phyloP scores from a whole-genome alignment of 495 filamentous ascomycete genomes.

The Penicillium ucsense region DNA sequence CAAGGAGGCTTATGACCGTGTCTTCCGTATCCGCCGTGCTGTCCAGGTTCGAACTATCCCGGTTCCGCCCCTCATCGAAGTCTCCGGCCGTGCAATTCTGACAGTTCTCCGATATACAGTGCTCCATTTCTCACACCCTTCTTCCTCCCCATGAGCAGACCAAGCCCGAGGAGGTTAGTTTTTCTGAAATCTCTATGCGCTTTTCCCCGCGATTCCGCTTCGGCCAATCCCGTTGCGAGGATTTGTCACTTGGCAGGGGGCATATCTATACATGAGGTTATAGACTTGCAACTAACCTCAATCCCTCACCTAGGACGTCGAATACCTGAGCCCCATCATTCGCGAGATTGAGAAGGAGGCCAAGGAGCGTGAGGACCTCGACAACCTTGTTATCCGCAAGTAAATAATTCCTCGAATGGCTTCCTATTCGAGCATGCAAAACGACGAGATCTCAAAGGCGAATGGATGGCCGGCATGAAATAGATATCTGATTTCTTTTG shows the following conservation, averaged over 20 bases:
- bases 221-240: constrained; percentile 34
- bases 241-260: constrained; percentile 28
- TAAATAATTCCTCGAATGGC: constrained; percentile 13
- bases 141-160: constrained; percentile 77
- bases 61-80: constrained; percentile 1
- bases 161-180: constrained; percentile 58
- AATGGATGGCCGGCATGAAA: constrained; percentile 20
- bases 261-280: no score
- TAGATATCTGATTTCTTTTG: constrained; percentile 20
- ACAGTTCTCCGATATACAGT: constrained; percentile 37
- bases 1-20: constrained; percentile 90
- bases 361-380: constrained; percentile 72
- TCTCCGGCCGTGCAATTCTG: constrained; percentile 9
- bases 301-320: constrained; percentile 48
- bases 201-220: constrained; percentile 16
- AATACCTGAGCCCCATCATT: constrained; percentile 74
- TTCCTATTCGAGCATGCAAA: constrained; percentile 12
- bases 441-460: constrained; percentile 12
- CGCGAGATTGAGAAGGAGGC: constrained; percentile 72
- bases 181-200: constrained; percentile 7
- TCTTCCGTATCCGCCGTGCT: constrained; percentile 91
- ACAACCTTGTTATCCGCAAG: constrained; percentile 62
- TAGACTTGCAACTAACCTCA: neutral
- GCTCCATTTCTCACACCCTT: constrained; percentile 74
- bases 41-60: constrained; percentile 57